Evolutionary conservation across 225 moss, liverwort and hornwort species (phyloP), one percentile per base, ranked within the genome.

Genomic region (Pseudisothecium myosuroides): DNA sequence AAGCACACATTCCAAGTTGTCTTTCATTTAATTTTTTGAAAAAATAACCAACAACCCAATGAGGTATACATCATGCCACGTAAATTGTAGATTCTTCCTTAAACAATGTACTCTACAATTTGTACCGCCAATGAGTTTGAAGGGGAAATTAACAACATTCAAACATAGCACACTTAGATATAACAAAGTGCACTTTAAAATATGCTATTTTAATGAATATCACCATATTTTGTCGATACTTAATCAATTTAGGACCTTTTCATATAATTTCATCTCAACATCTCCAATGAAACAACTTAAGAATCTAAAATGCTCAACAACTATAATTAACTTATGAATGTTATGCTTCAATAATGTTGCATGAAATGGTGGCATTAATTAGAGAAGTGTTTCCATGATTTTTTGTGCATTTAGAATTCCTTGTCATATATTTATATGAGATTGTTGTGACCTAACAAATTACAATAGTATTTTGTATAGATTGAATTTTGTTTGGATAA

Each of bases 171-270:
- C 36, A 54, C 7, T 76, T n/a, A 17, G 55, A 59, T 39, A 3
- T 45, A 10, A 32, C 4, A 32, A 61, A 19, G 5, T 62, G 5
- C 6, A 29, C 18, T 36, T 82, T 10, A 36, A 31, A 55, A 5
- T 55, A 24, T 55, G 1, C 1, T 15, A 52, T 34, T 22, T 22
- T 22, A 22, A 76, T 5, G 5, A 61, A 62, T 41, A 62, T 20
- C 11, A 81, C 9, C 5, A 21, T 32, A 45, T 45, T n/a, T n/a
- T 62, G 3, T 43, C 0, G 2, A 0, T 43, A 14, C 4, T 43
- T 60, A 27, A 41, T 60, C 21, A 45, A 45, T 81, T 52, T 52
- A 54, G 22, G 5, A 14, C 14, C 36, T 52, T 52, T 36, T 77
- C 9, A 36, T 22, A 52, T 47, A 14, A 45, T 63, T 10, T 28